Percentiles rank a stretch among this genome's conserved stretches.
Conservation (phyloP, 2,329 filamentous ascomycete genomes). For the Ceratocystis cubensis region DNA sequence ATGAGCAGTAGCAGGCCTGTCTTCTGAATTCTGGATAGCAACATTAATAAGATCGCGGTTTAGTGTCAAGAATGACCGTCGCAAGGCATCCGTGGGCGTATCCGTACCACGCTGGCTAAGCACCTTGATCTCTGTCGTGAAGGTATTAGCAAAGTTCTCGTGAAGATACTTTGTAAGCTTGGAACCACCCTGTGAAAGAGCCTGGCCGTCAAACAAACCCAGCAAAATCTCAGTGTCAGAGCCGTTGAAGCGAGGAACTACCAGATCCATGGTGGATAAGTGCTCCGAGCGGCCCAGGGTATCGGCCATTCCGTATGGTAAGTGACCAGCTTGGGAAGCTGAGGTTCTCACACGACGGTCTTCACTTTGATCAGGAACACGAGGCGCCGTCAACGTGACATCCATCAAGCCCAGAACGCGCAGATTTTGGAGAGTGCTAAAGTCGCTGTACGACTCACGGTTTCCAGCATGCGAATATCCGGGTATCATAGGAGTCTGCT, state of each 20-base stretch:
- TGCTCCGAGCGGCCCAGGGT: constrained; percentile 88
- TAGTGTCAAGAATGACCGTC: constrained; percentile 72
- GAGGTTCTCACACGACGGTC: constrained; percentile 94
- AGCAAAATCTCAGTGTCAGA: constrained; percentile 81
- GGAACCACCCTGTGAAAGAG: constrained; percentile 77
- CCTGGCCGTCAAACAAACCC: constrained; percentile 91
- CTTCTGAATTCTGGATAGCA: constrained; percentile 67
- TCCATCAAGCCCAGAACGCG: constrained; percentile 92
- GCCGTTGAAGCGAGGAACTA: constrained; percentile 82
- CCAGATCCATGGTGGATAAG: constrained; percentile 86
- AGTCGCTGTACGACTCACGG: constrained; percentile 55
- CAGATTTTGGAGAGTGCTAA: constrained; percentile 70
- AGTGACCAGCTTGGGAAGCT: constrained; percentile 76
- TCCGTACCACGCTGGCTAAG: constrained; percentile 57
- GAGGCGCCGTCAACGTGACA: constrained; percentile 87
- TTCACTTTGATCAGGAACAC: constrained; percentile 89
- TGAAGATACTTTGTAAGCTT: constrained; percentile 95
- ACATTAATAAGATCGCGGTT: constrained; percentile 90
- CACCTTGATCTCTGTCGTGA: constrained; percentile 67
- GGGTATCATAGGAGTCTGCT: constrained; percentile 52
- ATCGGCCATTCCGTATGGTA: constrained; percentile 96
- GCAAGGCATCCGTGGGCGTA: constrained; percentile 67
- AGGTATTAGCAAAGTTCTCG: constrained; percentile 82
- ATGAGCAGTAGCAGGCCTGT: constrained; percentile 53
- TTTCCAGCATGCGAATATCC: constrained; percentile 1